phyloP scores from a whole-genome alignment of 306 rosid genomes.

The Adenanthera pavonina region DNA sequence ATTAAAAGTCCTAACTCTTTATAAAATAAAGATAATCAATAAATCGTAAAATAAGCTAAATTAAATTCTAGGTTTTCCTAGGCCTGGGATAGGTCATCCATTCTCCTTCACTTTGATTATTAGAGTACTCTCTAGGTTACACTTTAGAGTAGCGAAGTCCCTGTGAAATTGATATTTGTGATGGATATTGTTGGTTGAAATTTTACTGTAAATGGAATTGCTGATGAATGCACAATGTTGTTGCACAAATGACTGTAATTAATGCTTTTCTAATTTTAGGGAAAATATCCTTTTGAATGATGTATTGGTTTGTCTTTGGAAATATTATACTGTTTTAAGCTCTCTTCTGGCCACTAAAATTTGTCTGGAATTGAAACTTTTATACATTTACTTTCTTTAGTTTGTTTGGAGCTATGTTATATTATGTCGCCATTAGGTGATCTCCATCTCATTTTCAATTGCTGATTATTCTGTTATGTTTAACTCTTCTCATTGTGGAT shows the following conservation, averaged over 20 bases:
- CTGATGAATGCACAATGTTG: neutral
- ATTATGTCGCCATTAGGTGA: neutral
- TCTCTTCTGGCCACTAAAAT: neutral
- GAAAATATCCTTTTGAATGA: neutral
- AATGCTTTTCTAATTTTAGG: neutral
- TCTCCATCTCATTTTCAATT: neutral
- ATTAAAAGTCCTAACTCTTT: too few species aligned
- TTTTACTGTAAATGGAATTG: neutral
- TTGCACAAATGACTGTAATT: neutral
- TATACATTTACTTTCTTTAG: neutral
- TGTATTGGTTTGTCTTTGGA: neutral
- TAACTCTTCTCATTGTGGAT: conserved; percentile 14
- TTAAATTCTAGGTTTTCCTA: too few species aligned
- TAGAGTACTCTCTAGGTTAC: neutral
- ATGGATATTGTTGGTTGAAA: neutral
- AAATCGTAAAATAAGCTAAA: too few species aligned
- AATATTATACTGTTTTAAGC: conserved; percentile 1
- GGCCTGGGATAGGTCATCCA: too few species aligned
- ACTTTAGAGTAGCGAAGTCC: neutral
- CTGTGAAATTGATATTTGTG: neutral
- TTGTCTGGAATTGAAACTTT: conserved; percentile 6
- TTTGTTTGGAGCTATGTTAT: neutral
- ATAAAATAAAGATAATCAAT: too few species aligned
- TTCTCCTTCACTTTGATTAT: too few species aligned
- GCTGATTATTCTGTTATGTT: conserved; percentile 5